phyloP scores from a whole-genome alignment of 192 early-diverging fungal genomes.

The Chytriomyces hyalinus region DNA sequence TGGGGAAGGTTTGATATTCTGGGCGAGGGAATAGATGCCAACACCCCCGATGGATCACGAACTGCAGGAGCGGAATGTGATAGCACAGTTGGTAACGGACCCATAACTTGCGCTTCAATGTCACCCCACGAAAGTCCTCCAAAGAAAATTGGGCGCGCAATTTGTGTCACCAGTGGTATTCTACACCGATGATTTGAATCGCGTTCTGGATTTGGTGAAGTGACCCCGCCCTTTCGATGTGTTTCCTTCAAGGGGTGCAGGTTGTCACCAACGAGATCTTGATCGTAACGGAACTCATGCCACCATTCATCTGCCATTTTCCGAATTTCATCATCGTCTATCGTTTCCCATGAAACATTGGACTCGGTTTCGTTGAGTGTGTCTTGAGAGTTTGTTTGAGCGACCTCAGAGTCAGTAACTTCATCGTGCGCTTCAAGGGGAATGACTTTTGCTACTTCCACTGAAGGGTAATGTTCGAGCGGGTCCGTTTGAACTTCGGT shows the following conservation, averaged over 20 bases:
- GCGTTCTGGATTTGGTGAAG: background rate
- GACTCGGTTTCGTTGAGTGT: background rate
- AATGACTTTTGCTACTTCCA: too few species aligned
- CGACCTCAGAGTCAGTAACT: too few species aligned
- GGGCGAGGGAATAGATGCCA: background rate
- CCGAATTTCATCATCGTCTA: background rate
- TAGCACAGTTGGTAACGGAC: background rate
- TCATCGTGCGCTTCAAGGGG: too few species aligned
- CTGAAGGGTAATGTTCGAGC: background rate
- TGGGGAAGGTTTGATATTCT: too few species aligned
- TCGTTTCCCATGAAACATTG: conserved; percentile 24
- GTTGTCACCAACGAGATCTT: conserved; percentile 1
- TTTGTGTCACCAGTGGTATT: conserved; percentile 1
- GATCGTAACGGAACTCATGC: conserved; percentile 13
- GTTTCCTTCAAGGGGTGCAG: background rate
- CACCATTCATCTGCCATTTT: conserved; percentile 25
- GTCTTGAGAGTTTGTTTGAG: background rate
- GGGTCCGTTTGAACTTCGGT: conserved; percentile 26
- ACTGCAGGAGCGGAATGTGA: background rate
- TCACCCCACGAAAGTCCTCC: background rate
- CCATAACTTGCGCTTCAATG: background rate
- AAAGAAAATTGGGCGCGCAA: conserved; percentile 25
- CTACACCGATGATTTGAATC: background rate
- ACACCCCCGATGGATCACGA: background rate
- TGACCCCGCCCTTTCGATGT: background rate